These are phyloP conservation scores for Ogataea glucozyma DNA, from an alignment of 805 yeast genomes.

Conservation along the genomic window DNA sequence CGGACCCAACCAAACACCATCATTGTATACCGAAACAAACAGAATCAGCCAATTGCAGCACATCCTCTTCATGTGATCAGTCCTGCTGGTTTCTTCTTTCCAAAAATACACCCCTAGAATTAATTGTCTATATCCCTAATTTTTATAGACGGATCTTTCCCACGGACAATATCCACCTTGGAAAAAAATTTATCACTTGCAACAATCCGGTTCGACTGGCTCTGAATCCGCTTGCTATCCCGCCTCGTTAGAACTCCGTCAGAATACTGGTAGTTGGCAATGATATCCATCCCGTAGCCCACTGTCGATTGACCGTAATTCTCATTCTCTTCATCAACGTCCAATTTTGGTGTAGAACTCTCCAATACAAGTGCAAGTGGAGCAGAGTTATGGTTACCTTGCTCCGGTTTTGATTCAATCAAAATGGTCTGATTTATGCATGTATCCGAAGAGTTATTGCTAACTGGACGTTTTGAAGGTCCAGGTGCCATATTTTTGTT, in stretches of 20 bases:
- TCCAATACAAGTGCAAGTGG: constrained; percentile 23
- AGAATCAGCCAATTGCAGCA: too few relatives aligned
- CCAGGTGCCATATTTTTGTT: constrained; percentile 17
- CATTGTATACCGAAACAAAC: too few relatives aligned
- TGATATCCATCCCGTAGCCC: constrained; percentile 24
- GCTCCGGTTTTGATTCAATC: constrained; percentile 22
- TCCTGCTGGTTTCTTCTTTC: too few relatives aligned
- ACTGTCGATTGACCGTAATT: constrained; percentile 11
- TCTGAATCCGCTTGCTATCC: constrained; percentile 1
- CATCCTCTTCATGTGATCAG: too few relatives aligned
- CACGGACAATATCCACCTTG: constrained; percentile 11
- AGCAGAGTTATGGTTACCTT: constrained; percentile 7
- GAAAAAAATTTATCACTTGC: constrained; percentile 3
- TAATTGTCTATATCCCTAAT: constrained; percentile 2
- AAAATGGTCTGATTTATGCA: constrained; percentile 21
- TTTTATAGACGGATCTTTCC: constrained; percentile 9
- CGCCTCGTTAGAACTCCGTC: constrained; percentile 13
- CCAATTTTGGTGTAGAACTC: constrained; percentile 9
- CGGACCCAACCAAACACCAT: too few relatives aligned
- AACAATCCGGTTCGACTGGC: background rate
- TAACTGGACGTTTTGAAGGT: constrained; percentile 8
- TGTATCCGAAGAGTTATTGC: constrained; percentile 13
- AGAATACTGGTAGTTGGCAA: constrained; percentile 20
- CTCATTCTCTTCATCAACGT: constrained; percentile 7
- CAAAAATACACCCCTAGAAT: too few relatives aligned